Conservation (phyloP, 768 basidiomycete species). For the Xerocomellus dryophilus region DNA sequence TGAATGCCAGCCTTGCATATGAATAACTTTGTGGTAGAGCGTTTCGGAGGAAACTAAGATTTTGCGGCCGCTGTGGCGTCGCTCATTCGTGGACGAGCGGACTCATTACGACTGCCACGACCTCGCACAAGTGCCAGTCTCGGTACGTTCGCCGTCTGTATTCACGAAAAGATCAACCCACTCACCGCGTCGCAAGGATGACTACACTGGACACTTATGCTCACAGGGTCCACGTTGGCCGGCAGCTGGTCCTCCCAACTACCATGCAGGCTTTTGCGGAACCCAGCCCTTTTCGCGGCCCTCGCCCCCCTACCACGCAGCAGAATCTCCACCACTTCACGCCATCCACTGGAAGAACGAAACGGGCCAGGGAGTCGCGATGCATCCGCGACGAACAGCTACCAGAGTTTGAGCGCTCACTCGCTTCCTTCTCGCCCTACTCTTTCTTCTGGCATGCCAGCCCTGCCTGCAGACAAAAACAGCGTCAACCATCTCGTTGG, state of each 20-base stretch:
- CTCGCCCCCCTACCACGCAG: background rate
- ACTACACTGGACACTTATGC: conserved; percentile 71
- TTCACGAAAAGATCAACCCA: background rate
- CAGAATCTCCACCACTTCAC: conserved; percentile 3
- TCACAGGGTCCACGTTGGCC: conserved; percentile 79
- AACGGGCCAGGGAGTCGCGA: background rate
- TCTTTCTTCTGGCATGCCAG: background rate
- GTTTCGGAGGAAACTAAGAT: background rate
- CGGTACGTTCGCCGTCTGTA: conserved; percentile 35
- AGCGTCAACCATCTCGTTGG: conserved; percentile 5
- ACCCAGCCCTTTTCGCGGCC: conserved; percentile 8
- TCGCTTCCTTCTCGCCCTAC: background rate
- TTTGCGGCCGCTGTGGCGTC: background rate
- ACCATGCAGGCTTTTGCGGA: conserved; percentile 31
- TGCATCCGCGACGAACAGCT: background rate
- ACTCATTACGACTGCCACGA: conserved; percentile 9
- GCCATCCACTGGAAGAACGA: conserved; percentile 1
- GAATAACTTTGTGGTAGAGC: background rate
- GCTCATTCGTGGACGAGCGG: background rate
- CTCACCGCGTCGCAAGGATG: conserved; percentile 51
- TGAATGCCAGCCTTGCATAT: conserved; percentile 33
- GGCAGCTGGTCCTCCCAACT: conserved; percentile 38
- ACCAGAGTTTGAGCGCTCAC: background rate
- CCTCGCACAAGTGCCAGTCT: conserved; percentile 37
- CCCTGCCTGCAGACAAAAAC: background rate